These are phyloP conservation scores for Lasiodiplodia gonubiensis DNA, from an alignment of 2,329 filamentous ascomycete species.

Conservation along the genomic window DNA sequence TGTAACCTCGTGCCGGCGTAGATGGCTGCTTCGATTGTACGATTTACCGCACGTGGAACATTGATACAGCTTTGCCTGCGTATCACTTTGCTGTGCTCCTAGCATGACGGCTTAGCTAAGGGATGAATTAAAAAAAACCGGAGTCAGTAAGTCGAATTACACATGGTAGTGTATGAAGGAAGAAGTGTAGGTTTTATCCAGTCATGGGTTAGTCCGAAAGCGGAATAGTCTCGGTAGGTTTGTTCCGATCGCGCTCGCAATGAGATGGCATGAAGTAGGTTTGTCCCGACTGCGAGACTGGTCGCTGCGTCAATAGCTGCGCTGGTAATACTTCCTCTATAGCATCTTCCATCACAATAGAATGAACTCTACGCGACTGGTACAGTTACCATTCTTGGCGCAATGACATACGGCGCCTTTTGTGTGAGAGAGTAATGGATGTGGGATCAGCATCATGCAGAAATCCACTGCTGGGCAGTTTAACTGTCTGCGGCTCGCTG, in stretches of 20 bases:
- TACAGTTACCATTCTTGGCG: too few relatives aligned
- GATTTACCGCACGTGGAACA: conserved; percentile 1
- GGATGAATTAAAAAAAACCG: neutral
- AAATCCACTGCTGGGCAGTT: too few relatives aligned
- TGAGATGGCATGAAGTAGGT: neutral
- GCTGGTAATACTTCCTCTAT: too few relatives aligned
- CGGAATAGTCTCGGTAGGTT: neutral
- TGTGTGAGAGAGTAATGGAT: too few relatives aligned
- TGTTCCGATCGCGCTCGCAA: neutral
- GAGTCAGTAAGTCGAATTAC: neutral
- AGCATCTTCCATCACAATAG: too few relatives aligned
- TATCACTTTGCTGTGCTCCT: neutral
- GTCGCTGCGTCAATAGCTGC: too few relatives aligned
- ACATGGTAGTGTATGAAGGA: neutral
- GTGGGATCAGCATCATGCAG: too few relatives aligned
- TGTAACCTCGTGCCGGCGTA: conserved; percentile 11
- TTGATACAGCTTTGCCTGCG: neutral
- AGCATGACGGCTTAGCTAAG: neutral
- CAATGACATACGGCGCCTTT: too few relatives aligned
- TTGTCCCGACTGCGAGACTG: neutral
- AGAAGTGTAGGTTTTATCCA: neutral
- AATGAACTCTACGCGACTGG: too few relatives aligned
- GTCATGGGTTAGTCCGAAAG: neutral
- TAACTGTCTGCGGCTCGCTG: too few relatives aligned
- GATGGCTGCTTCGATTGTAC: conserved; percentile 13